Evolutionary conservation across 2,329 filamentous ascomycete species (phyloP).

Genomic region (Alternaria viburni): DNA sequence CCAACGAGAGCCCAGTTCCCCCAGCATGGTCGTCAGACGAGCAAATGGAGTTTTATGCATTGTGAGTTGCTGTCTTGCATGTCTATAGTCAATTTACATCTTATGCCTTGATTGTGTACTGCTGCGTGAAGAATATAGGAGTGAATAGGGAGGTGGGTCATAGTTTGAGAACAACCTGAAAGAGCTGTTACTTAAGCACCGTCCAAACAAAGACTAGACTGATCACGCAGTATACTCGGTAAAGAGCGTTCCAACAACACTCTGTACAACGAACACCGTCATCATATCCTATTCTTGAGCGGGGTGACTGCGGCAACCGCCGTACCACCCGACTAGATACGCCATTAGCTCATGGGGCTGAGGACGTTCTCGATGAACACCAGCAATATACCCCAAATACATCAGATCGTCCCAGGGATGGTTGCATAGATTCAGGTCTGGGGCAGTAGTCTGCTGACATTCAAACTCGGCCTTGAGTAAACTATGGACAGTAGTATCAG

Average conservation of each 20-base stretch:
- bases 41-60: conserved; percentile 44
- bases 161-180: background rate
- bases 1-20: conserved; percentile 28
- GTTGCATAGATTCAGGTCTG: background rate
- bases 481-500: background rate
- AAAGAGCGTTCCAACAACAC: background rate
- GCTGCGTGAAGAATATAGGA: background rate
- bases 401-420: background rate
- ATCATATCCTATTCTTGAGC: background rate
- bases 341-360: background rate
- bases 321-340: background rate
- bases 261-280: background rate
- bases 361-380: background rate
- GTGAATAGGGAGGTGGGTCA: background rate
- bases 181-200: background rate
- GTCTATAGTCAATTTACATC: conserved; percentile 24
- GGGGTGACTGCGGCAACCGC: background rate
- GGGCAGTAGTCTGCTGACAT: background rate
- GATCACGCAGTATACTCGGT: background rate
- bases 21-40: conserved; percentile 37
- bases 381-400: background rate
- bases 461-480: background rate
- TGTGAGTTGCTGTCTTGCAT: conserved; percentile 26
- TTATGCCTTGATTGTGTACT: background rate
- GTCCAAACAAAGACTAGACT: background rate